Base-by-base conservation (phyloP, 164 flowering plant genomes). In the Protea cynaroides region DNA sequence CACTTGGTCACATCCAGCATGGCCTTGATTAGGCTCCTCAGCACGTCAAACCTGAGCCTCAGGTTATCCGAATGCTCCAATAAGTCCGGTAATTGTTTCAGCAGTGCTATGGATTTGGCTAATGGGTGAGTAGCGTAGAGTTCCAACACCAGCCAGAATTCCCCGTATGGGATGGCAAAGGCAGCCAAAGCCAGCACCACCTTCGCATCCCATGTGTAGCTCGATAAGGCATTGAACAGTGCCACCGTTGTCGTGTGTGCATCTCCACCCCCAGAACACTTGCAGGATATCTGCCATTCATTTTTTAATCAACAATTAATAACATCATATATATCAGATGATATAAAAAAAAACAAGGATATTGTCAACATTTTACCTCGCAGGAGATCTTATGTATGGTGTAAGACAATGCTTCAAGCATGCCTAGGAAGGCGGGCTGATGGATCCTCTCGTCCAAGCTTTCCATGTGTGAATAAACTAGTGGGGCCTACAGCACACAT, bases 191-290 rank as follows among this genome's bases (percentile, higher is more conserved):
- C 68, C 24, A 81, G 66, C 58, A 81, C 84, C 63, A 77, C 70
- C 75, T 83, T 83, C 1, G 80, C 79, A 4, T 79, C 85, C 87
- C 87, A 83, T 18, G 81, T 65, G 62, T 58, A 68, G 46, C 70
- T 65, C 10, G 84, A 65, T 12, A 90, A 78, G 21, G 57, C 59
- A 74, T 74, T 74, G 63, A 87, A 68, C n/a, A 90, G 34, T 15
- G 73, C 69, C 78, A 84, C 23, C 0, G 94, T 64, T 34, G 88
- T 73, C 14, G 77, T 67, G 38, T 84, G 90, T 0, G 82, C 83
- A 58, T 90, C 96, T 21, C 79, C 84, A 18, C 84, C 81, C 4
- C 81, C 81, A 0, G 83, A 79, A 70, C 88, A 82, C 74, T 84
- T 86, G 85, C 87, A 82, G 4, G 80, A 40, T 55, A 87, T 61